phyloP scores from a whole-genome alignment of 1,284 basidiomycete genomes.

The Sporisorium graminicola region DNA sequence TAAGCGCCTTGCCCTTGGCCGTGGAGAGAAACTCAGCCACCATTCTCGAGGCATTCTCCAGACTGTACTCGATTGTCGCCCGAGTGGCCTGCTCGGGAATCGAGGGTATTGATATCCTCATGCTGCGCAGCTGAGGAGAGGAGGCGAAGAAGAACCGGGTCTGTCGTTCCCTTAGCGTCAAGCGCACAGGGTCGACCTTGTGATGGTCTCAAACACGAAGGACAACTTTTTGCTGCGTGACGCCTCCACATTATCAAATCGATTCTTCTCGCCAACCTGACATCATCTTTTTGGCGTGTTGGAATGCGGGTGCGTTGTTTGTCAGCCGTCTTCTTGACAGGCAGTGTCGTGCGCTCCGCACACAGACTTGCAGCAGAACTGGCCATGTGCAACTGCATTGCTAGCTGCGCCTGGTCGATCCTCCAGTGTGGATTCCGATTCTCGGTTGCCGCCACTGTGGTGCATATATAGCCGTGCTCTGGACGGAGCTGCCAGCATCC shows the following conservation, averaged over 20 bases:
- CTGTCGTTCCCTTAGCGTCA: neutral
- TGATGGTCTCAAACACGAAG: neutral
- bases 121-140: conserved; percentile 5
- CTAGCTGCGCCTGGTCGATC: neutral
- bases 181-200: neutral
- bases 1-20: conserved; percentile 48
- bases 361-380: too few relatives aligned
- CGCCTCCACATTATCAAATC: neutral
- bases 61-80: conserved; percentile 37
- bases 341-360: too few relatives aligned
- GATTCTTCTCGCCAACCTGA: neutral
- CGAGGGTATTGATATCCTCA: conserved; percentile 67
- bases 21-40: conserved; percentile 50
- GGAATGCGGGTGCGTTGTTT: neutral
- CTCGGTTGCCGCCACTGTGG: neutral
- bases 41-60: conserved; percentile 46
- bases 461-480: neutral
- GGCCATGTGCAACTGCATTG: neutral
- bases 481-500: too few relatives aligned
- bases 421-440: neutral
- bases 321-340: neutral
- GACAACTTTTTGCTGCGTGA: neutral
- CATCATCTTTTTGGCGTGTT: neutral
- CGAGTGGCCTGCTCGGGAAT: conserved; percentile 53
- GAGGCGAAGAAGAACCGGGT: neutral